phyloP scores from a whole-genome alignment of 345 rosid genomes.

The Eucalyptus sp. region DNA sequence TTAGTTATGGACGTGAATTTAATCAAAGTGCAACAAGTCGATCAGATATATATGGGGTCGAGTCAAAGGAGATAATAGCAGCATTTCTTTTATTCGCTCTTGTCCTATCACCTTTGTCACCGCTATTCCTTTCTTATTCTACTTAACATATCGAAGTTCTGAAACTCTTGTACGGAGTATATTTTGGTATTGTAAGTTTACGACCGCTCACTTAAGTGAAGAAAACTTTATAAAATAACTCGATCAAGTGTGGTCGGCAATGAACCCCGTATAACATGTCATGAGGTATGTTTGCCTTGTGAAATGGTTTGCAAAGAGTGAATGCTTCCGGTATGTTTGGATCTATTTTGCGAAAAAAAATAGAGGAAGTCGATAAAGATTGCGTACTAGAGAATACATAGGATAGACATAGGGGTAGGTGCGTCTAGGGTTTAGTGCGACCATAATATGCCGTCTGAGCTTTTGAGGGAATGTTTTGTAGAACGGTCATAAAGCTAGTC shows the following conservation, averaged over 20 bases:
- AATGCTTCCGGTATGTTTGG: not conserved
- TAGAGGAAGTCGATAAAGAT: not conserved
- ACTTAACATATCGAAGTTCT: not conserved
- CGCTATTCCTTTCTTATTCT: not conserved
- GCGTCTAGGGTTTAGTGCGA: not conserved
- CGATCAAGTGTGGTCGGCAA: not conserved
- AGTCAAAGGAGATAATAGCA: not conserved
- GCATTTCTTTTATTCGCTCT: rapidly evolving
- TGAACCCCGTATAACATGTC: not conserved
- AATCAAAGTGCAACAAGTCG: not conserved
- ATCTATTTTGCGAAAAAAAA: not conserved
- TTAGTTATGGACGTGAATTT: no score
- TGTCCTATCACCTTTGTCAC: not conserved
- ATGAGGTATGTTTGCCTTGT: not conserved
- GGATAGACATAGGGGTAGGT: not conserved
- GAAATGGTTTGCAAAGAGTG: not conserved
- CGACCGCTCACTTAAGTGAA: not conserved
- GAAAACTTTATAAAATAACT: not conserved
- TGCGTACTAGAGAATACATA: not conserved
- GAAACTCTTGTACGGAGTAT: not conserved
- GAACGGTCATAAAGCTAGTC: not conserved
- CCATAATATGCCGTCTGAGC: not conserved
- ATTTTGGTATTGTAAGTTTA: not conserved
- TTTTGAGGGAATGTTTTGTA: not conserved
- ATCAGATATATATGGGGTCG: not conserved